phyloP scores from a whole-genome alignment of 768 basidiomycete species.

The Pulveroboletus frians region DNA sequence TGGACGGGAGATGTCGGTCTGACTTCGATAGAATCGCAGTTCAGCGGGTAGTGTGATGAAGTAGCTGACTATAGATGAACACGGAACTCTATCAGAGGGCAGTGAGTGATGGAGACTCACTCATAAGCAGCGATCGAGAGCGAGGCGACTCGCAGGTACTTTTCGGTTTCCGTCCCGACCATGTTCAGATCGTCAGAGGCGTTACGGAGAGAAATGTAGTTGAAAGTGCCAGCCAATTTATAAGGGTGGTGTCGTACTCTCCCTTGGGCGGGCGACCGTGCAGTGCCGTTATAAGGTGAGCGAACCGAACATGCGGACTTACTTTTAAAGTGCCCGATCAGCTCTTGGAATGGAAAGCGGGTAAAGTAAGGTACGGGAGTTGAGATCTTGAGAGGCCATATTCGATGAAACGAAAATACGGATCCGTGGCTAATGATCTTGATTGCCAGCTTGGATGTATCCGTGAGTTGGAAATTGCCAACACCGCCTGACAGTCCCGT shows the following conservation, averaged over 20 bases:
- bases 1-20: constrained; percentile 20
- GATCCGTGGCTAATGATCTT: too few relatives aligned
- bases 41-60: constrained; percentile 32
- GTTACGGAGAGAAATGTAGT: background rate
- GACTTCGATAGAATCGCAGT: constrained; percentile 31
- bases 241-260: constrained; percentile 3
- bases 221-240: constrained; percentile 13
- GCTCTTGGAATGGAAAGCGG: constrained; percentile 1
- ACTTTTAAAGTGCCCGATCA: background rate
- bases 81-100: background rate
- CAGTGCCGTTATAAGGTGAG: background rate
- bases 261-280: background rate
- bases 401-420: too few relatives aligned
- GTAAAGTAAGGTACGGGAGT: background rate
- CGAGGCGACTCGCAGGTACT: constrained; percentile 32
- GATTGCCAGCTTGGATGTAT: too few relatives aligned
- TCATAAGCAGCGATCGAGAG: constrained; percentile 37
- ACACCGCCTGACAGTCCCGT: too few relatives aligned
- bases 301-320: too few relatives aligned
- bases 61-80: constrained; percentile 21
- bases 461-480: too few relatives aligned
- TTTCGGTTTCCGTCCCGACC: constrained; percentile 24
- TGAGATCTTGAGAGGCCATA: background rate
- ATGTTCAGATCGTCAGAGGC: constrained; percentile 3
- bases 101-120: constrained; percentile 18